Conservation (phyloP, 2,329 filamentous ascomycete species). For the Xylariaceae sp. region DNA sequence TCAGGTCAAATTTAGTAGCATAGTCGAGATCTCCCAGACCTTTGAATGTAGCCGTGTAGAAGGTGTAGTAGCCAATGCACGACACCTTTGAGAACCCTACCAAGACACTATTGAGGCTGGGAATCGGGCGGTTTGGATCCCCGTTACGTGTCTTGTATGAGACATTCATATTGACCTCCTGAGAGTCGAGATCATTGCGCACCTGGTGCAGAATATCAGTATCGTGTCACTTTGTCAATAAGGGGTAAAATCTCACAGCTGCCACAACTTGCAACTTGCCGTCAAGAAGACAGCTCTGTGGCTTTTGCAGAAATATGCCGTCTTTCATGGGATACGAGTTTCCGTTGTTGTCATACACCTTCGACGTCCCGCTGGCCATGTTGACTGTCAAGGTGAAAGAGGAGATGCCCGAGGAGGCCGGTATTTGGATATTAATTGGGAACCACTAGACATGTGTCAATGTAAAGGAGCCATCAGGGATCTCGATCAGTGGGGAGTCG, state of each 20-base stretch:
- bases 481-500: background rate
- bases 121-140: constrained; percentile 39
- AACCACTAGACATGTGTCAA: constrained; percentile 33
- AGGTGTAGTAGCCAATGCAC: constrained; percentile 45
- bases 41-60: constrained; percentile 41
- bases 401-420: constrained; percentile 55
- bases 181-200: constrained; percentile 42
- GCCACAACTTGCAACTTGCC: constrained; percentile 43
- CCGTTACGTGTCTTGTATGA: constrained; percentile 39
- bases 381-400: constrained; percentile 53
- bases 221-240: background rate
- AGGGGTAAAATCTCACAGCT: constrained; percentile 29
- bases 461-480: background rate
- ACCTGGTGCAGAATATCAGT: constrained; percentile 28
- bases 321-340: constrained; percentile 51
- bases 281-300: constrained; percentile 51
- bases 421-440: constrained; percentile 46
- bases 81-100: constrained; percentile 39
- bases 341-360: constrained; percentile 53
- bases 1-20: constrained; percentile 43
- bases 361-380: constrained; percentile 41
- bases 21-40: constrained; percentile 42
- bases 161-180: constrained; percentile 39
- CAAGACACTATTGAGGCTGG: constrained; percentile 35
- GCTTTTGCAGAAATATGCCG: constrained; percentile 48